Base-by-base conservation (phyloP, 2,329 filamentous ascomycete genomes). In the Cercospora beticola region DNA sequence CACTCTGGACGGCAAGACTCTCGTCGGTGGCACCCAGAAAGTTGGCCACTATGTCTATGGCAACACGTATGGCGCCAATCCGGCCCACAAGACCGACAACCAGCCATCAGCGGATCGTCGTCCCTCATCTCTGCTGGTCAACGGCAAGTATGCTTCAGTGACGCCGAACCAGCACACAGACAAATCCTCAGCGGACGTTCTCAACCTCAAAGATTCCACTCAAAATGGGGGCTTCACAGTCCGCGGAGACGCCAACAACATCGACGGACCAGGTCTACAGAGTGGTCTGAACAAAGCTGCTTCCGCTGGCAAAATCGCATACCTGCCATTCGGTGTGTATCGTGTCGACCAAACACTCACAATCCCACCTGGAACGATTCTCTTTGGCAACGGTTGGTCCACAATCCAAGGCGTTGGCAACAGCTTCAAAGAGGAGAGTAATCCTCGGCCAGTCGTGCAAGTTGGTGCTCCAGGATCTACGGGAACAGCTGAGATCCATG, bases 351-450 rank as follows among this genome's bases (percentile, higher is more conserved):
- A 77, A 10, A 86, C 84, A 0, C 74, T 86, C 12, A 78, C 79
- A n/a, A 74, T 86, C 58, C 84, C 84, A 1, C 74, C 79, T 0
- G 82, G 84, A 6, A 84, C 84, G 1, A 80, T 81, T 1, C 82
- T 88, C 28, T 80, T 87, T 8, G 87, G 87, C 31, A 85, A 88
- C 74, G 82, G 81, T 4, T 86, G 84, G 79, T 81, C 84, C 82
- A 5, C 83, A 86, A 73, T 82, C 26, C 60, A 80, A 18, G 86
- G 80, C 1, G 77, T 76, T 5, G 86, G 86, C 9, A 65, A 71
- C 68, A 81, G 78, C 56, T 88, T 85, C 76, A 80, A 74, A 64
- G 77, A 82, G 65, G 74, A 78, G 0, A 76, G 70, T 54, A 79
- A 78, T 36, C 86, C 87, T 0, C 78, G 78, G 40, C 79, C 84